These are phyloP conservation scores for Penicillium waksmanii DNA, from an alignment of 495 filamentous ascomycete species.

Conservation along the genomic window DNA sequence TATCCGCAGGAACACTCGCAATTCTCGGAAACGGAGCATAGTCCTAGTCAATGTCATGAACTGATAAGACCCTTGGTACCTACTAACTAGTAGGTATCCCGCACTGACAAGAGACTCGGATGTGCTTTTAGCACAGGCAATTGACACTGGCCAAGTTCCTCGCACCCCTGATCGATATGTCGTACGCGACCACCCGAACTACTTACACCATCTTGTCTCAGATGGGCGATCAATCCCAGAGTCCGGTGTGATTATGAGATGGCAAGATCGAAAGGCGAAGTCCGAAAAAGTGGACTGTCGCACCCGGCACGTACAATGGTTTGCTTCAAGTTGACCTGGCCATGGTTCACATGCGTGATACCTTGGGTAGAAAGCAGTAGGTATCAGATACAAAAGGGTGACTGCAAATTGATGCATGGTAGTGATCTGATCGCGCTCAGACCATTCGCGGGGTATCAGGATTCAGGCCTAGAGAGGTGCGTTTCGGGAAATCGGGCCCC, in stretches of 20 bases:
- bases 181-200: constrained; percentile 11
- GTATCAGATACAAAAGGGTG: background rate
- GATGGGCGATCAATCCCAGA: background rate
- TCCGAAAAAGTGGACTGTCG: constrained; percentile 7
- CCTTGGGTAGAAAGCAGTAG: background rate
- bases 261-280: background rate
- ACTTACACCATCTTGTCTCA: constrained; percentile 22
- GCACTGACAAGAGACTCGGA: too few species aligned
- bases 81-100: background rate
- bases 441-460: constrained; percentile 7
- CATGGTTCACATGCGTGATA: background rate
- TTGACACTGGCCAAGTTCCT: background rate
- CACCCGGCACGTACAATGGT: constrained; percentile 1
- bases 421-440: constrained; percentile 24
- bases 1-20: background rate
- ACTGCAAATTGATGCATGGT: background rate
- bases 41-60: background rate
- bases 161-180: constrained; percentile 11
- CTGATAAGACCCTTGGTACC: background rate
- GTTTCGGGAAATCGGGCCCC: background rate
- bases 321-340: background rate
- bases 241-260: background rate
- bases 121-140: background rate
- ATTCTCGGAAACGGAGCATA: background rate
- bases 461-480: background rate